A percentile compares a stretch with the other conserved stretches of the same genome.
phyloP scores from a whole-genome alignment of 345 rosid genomes.

The Cardamine chenopodiifolia region DNA sequence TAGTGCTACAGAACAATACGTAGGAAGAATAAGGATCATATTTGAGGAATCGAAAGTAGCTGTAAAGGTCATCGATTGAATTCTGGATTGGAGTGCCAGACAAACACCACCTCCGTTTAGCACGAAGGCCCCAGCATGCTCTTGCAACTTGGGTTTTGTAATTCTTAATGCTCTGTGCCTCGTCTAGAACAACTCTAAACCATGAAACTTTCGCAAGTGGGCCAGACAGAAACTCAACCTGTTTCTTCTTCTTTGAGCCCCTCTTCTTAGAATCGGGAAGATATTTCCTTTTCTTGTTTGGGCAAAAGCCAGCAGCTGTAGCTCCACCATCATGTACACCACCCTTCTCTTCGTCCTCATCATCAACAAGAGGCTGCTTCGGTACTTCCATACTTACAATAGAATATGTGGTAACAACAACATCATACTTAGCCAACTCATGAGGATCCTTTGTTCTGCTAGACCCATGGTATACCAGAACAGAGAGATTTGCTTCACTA shows the following conservation, averaged over 20 bases:
- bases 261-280: slow-evolving; percentile 58
- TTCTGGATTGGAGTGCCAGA: slow-evolving; percentile 99
- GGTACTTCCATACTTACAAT: slow-evolving; percentile 99
- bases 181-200: slow-evolving; percentile 96
- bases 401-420: slow-evolving; percentile 91
- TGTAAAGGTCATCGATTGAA: slow-evolving; percentile 94
- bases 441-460: slow-evolving; percentile 84
- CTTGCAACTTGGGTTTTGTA: slow-evolving; percentile 95
- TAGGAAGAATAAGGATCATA: slow-evolving; percentile 80
- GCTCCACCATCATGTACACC: slow-evolving; percentile 48
- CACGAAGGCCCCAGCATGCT: slow-evolving; percentile 99
- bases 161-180: slow-evolving; percentile 98
- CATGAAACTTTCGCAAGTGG: slow-evolving; percentile 93
- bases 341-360: slow-evolving; percentile 64
- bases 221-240: slow-evolving; percentile 58
- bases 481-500: slow-evolving; percentile 62
- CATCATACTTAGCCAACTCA: slow-evolving; percentile 86
- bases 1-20: slow-evolving; percentile 55
- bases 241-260: slow-evolving; percentile 60
- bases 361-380: slow-evolving; percentile 70
- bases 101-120: slow-evolving; percentile 98
- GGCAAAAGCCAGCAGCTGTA: slow-evolving; percentile 43
- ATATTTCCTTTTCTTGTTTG: slow-evolving; percentile 62
- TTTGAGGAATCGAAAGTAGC: slow-evolving; percentile 96
- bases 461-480: slow-evolving; percentile 90